A percentile compares a stretch with the other conserved stretches of the same genome.
phyloP scores from a whole-genome alignment of 805 yeast species.

The Kregervanrija fluxuum region DNA sequence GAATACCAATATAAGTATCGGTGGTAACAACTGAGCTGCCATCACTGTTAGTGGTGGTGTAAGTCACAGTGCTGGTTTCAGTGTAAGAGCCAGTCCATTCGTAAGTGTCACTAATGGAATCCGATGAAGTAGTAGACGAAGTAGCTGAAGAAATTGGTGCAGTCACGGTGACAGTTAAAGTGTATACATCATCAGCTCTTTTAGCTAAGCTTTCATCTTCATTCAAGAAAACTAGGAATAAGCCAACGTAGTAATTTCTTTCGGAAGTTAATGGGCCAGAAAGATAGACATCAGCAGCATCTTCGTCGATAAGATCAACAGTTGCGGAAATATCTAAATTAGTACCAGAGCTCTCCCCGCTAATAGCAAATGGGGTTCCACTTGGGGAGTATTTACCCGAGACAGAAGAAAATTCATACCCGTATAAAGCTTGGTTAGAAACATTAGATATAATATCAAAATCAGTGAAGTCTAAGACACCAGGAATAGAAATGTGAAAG shows the following conservation, averaged over 20 bases:
- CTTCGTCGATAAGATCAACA: not conserved
- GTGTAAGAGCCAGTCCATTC: not conserved
- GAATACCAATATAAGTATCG: constrained; percentile 1
- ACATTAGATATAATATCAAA: constrained; percentile 18
- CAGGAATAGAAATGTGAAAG: constrained; percentile 18
- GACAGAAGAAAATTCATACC: constrained; percentile 12
- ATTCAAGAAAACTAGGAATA: constrained; percentile 16
- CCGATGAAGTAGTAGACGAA: too few species aligned
- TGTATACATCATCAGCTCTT: constrained; percentile 17
- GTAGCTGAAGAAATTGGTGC: constrained; percentile 8
- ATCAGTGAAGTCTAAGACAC: constrained; percentile 11
- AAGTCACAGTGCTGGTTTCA: not conserved
- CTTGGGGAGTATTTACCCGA: constrained; percentile 10
- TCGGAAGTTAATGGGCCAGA: constrained; percentile 14
- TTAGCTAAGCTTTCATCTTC: constrained; percentile 7
- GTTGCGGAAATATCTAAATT: constrained; percentile 13
- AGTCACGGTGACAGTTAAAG: constrained; percentile 20
- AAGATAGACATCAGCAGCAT: constrained; percentile 12
- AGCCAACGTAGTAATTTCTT: constrained; percentile 13
- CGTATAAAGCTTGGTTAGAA: constrained; percentile 15
- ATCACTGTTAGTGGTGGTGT: not conserved
- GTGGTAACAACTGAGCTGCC: not conserved
- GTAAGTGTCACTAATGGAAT: too few species aligned
- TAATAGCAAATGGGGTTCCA: constrained; percentile 7
- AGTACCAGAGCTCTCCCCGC: constrained; percentile 1